phyloP scores from a whole-genome alignment of 345 rosid species.

The Noccaea bulbosa region DNA sequence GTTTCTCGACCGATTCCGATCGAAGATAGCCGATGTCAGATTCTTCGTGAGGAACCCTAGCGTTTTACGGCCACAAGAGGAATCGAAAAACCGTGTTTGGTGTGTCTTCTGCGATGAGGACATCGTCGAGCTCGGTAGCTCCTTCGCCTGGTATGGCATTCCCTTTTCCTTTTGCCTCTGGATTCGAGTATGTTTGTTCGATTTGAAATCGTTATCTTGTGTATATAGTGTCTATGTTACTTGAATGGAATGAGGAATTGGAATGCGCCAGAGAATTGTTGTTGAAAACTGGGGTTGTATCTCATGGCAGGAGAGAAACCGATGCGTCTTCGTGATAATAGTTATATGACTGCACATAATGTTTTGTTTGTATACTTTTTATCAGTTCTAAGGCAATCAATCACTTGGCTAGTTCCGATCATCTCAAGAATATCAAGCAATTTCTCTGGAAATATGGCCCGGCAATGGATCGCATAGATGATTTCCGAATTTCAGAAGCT shows the following conservation, averaged over 20 bases:
- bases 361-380: constrained; percentile 21
- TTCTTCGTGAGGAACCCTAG: constrained; percentile 71
- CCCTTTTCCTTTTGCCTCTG: not conserved
- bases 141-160: constrained; percentile 65
- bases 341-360: not conserved
- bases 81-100: constrained; percentile 72
- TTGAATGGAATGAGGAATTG: not conserved
- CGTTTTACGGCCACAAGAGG: constrained; percentile 56
- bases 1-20: constrained; percentile 64
- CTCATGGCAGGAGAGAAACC: not conserved
- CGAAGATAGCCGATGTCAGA: constrained; percentile 59
- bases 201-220: not conserved
- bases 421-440: constrained; percentile 77
- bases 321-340: not conserved
- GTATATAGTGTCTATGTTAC: not conserved
- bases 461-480: constrained; percentile 58
- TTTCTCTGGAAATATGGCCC: constrained; percentile 78
- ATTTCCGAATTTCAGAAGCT: constrained; percentile 58
- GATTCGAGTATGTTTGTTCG: not conserved
- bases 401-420: constrained; percentile 70
- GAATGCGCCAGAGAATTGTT: not conserved
- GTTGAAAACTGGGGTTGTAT: constrained; percentile 3
- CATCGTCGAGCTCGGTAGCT: constrained; percentile 62
- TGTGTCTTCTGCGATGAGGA: constrained; percentile 83
- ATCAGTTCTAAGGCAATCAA: constrained; percentile 65